Evolutionary conservation across 2,329 filamentous ascomycete genomes (phyloP).

Genomic region (Nemania sp.): DNA sequence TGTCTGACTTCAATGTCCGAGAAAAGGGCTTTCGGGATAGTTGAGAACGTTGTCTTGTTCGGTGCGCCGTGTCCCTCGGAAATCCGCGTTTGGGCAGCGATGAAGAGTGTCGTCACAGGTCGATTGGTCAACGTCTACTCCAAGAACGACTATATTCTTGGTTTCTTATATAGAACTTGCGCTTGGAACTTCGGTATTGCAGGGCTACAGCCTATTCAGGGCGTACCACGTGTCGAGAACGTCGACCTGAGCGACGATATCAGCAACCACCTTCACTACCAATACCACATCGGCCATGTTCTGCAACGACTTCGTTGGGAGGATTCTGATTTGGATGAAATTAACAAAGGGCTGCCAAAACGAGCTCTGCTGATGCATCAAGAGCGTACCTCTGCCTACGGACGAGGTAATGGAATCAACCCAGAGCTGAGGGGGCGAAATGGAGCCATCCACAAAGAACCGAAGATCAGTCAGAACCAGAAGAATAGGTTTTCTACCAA

Average conservation of each 20-base stretch:
- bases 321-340: slow-evolving; percentile 55
- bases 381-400: slow-evolving; percentile 10
- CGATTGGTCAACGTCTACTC: slow-evolving; percentile 91
- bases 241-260: slow-evolving; percentile 68
- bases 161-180: slow-evolving; percentile 82
- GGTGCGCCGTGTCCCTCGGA: slow-evolving; percentile 79
- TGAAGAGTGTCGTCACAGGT: slow-evolving; percentile 79
- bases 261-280: slow-evolving; percentile 72
- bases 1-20: slow-evolving; percentile 79
- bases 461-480: slow-evolving; percentile 8
- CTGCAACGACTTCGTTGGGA: slow-evolving; percentile 71
- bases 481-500: slow-evolving; percentile 6
- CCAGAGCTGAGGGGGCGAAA: slow-evolving; percentile 5
- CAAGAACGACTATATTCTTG: slow-evolving; percentile 83
- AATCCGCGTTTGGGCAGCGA: slow-evolving; percentile 72
- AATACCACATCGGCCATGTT: slow-evolving; percentile 68
- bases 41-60: slow-evolving; percentile 84
- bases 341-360: slow-evolving; percentile 21
- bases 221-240: slow-evolving; percentile 69
- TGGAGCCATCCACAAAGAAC: slow-evolving; percentile 7
- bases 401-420: neutral
- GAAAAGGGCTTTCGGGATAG: slow-evolving; percentile 77
- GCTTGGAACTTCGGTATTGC: slow-evolving; percentile 83
- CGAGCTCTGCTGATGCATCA: slow-evolving; percentile 5
- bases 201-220: slow-evolving; percentile 75